A percentile compares a stretch with the other conserved stretches of the same genome.
Evolutionary conservation across 2,329 filamentous ascomycete genomes (phyloP).

Genomic region (Hypoxylon sp.): DNA sequence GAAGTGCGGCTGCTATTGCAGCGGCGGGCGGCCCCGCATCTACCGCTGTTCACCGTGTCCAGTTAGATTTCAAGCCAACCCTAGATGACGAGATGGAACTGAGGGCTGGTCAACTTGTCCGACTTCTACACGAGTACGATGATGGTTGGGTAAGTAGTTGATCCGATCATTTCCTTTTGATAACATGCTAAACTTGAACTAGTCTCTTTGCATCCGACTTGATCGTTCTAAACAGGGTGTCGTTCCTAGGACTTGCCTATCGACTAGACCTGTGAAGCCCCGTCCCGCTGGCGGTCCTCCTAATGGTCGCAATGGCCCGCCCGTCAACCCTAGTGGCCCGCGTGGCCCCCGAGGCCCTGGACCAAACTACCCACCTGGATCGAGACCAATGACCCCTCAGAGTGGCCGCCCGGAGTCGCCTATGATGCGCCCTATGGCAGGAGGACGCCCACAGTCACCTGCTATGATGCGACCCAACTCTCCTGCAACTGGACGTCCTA

Average conservation of each 20-base stretch:
- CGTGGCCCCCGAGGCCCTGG: constrained; percentile 55
- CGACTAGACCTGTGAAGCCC: constrained; percentile 90
- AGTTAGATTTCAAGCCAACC: constrained; percentile 93
- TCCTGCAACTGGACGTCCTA: constrained; percentile 48
- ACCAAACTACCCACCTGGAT: constrained; percentile 54
- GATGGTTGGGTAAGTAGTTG: constrained; percentile 89
- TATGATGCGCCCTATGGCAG: constrained; percentile 53
- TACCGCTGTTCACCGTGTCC: constrained; percentile 86
- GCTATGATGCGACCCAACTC: constrained; percentile 47
- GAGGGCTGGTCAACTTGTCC: constrained; percentile 84
- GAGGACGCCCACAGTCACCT: constrained; percentile 46
- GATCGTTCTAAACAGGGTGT: constrained; percentile 95
- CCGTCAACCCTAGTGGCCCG: constrained; percentile 62
- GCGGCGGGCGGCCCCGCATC: constrained; percentile 72
- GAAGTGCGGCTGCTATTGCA: constrained; percentile 72
- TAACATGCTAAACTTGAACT: constrained; percentile 50
- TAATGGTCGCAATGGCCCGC: constrained; percentile 63
- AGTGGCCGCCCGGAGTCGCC: constrained; percentile 55
- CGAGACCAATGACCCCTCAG: constrained; percentile 60
- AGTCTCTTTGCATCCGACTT: constrained; percentile 92
- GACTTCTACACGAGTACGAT: constrained; percentile 95
- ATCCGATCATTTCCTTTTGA: background rate
- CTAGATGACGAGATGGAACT: constrained; percentile 93
- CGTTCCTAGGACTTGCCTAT: constrained; percentile 92
- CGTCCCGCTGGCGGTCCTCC: constrained; percentile 69